Base-by-base conservation (phyloP, 2,329 filamentous ascomycete species). In the Plenodomus biglobosus region DNA sequence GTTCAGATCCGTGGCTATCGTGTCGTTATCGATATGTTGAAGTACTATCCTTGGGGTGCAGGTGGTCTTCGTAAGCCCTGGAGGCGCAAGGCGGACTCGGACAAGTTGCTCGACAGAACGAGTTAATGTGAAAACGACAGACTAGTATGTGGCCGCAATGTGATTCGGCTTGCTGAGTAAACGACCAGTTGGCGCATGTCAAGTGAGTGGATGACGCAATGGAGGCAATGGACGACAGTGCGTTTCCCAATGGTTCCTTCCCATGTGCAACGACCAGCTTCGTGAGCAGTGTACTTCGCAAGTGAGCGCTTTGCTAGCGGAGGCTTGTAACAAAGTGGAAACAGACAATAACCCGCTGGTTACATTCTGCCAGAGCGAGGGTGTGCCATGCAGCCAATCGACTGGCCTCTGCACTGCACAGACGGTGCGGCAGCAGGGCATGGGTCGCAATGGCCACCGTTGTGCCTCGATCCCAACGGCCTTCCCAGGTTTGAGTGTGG, bases 401-500 rank as follows among this genome's bases (percentile, higher is more conserved):
- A 52, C 42, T 55, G 55, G 46, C 44, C 42, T 51, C 36, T 50
- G 42, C 54, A 52, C 55, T 55, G 64, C 63, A 62, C 56, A 63
- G 61, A 56, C 59, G 54, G 58, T 59, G 58, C 55, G 48, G 58
- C 53, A 49, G 60, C 58, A 61, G 58, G 50, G 49, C 58, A 65
- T 62, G 64, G 62, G 55, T 56, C 44, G 44, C 30, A 52, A 50
- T 42, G 52, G 50, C 51, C 52, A 53, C 58, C 53, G 57, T 55
- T 48, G 59, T 66, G 65, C 64, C 52, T 66, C 49, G 52, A 63
- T 53, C 56, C n/a, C 51, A 65, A 65, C 56, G 59, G 62, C 62
- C 60, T 63, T 69, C 60, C 65, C 61, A 67, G 62, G 61, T 61
- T 64, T 51, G 55, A 58, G 52, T 53, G 50, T 54, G 56, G 58